Percentiles rank a stretch among this genome's conserved stretches.
phyloP scores from a whole-genome alignment of 2,329 filamentous ascomycete species.

The Setomelanomma holmii region DNA sequence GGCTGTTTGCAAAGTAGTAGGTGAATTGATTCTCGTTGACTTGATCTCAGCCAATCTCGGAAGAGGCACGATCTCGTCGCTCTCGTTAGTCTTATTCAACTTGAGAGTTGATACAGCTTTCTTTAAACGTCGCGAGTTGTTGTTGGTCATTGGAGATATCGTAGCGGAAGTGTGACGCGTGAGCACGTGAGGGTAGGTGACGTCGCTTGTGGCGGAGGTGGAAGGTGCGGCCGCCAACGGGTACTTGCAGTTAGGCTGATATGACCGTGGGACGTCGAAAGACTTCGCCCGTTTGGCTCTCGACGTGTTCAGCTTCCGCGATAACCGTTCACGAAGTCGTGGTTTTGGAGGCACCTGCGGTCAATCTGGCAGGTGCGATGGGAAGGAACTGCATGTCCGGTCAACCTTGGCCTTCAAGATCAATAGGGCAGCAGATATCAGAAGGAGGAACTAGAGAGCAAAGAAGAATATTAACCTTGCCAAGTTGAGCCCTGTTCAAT shows the following conservation, averaged over 20 bases:
- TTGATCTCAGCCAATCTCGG: not conserved
- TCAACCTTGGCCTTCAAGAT: not conserved
- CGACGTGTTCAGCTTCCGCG: not conserved
- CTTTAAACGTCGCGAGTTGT: not conserved
- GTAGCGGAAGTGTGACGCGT: slow-evolving; percentile 4
- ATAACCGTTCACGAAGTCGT: slow-evolving; percentile 4
- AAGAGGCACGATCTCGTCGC: not conserved
- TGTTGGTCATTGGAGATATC: not conserved
- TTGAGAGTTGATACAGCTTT: not conserved
- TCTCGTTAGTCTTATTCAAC: not conserved
- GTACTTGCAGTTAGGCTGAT: not conserved
- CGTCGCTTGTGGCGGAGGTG: not conserved
- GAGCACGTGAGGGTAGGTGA: slow-evolving; percentile 1
- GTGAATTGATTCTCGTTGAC: not conserved
- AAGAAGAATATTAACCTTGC: not conserved
- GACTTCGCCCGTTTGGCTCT: not conserved
- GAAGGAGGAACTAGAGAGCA: not conserved
- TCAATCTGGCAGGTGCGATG: slow-evolving; percentile 9
- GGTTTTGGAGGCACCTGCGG: slow-evolving; percentile 7
- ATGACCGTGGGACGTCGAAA: not conserved
- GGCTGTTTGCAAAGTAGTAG: not conserved
- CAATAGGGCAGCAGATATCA: not conserved
- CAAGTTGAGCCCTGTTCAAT: too few species aligned
- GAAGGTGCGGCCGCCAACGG: not conserved
- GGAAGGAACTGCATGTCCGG: slow-evolving; percentile 4